Base-by-base conservation (phyloP, 1,139 yeast species). In the Diutina sp. region DNA sequence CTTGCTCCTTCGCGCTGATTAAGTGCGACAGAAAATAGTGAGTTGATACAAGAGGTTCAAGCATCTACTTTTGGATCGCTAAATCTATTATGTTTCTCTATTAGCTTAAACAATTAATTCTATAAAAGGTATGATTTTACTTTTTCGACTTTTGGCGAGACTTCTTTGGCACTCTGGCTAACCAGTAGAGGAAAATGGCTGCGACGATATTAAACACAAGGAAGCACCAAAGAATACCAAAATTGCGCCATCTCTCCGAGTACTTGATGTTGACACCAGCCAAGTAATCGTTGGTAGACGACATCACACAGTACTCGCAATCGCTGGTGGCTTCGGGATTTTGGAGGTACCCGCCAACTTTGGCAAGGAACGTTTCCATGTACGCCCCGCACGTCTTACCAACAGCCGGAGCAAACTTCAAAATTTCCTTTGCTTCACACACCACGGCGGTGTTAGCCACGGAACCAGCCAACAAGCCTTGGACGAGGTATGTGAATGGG, bases 351-450 rank as follows among this genome's bases (percentile, higher is more conserved):
- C 81, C 82, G 44, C 90, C 84, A 28, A 74, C 77, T 14, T 58
- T 54, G 1, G 60, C 35, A 8, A 83, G 70, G 65, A 77, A 85
- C 4, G 69, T 63, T 1, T 61, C 62, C 76, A 85, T 79, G 73
- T 51, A 85, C 30, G 72, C 96, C 95, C 65, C 88, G 72, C 73
- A 84, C 80, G 69, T 89, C 96, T 69, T 55, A 85, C 84, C 66
- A 77, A 88, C 58, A 75, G 51, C 35, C 12, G 55, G 51, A 16
- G 18, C 11, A 21, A 46, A 35, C 46, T n/a, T 8, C n/a, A 28
- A 11, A 5, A 25, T 6, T 21, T 54, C 55, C 4, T 12, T 29
- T 7, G 28, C 44, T 4, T 29, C 32, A 21, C 55, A 54, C 28
- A 25, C 38, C n/a, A 54, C 55, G 3, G 8, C 30, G 3, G 44